A percentile compares a stretch with the other conserved stretches of the same genome.
phyloP scores from a whole-genome alignment of 345 rosid genomes.

The Salix udensis region DNA sequence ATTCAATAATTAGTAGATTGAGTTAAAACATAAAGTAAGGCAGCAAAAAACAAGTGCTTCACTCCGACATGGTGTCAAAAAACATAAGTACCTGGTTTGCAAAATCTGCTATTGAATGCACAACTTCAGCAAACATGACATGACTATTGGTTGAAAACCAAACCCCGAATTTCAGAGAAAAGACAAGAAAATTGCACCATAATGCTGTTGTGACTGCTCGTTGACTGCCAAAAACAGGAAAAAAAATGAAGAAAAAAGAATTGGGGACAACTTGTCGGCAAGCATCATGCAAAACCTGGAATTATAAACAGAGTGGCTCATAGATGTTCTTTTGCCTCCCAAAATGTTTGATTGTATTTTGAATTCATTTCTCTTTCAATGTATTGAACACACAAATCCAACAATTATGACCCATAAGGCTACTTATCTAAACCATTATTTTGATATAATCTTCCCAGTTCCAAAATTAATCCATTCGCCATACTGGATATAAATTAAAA shows the following conservation, averaged over 20 bases:
- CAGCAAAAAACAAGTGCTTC: background rate
- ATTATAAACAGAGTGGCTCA: background rate
- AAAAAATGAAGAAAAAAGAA: slow-evolving; percentile 1
- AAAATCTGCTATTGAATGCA: slow-evolving; percentile 91
- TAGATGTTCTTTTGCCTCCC: background rate
- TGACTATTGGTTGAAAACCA: slow-evolving; percentile 90
- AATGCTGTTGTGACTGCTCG: slow-evolving; percentile 95
- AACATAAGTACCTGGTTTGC: slow-evolving; percentile 75
- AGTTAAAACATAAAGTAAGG: slow-evolving; percentile 8
- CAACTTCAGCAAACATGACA: slow-evolving; percentile 93
- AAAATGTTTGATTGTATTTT: background rate
- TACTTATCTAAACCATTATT: no score
- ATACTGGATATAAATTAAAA: no score
- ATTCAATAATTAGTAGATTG: slow-evolving; percentile 16
- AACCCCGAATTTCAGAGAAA: slow-evolving; percentile 91
- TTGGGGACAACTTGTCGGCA: background rate
- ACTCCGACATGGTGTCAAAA: background rate
- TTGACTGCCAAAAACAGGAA: slow-evolving; percentile 50
- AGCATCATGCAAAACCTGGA: background rate
- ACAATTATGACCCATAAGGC: background rate
- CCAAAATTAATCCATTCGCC: no score
- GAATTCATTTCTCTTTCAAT: background rate
- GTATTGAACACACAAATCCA: background rate
- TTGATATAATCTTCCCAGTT: no score
- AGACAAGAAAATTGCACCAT: slow-evolving; percentile 96